Evolutionary conservation across 176 grass and related monocot genomes (phyloP).

Genomic region (Ensete glaucum): DNA sequence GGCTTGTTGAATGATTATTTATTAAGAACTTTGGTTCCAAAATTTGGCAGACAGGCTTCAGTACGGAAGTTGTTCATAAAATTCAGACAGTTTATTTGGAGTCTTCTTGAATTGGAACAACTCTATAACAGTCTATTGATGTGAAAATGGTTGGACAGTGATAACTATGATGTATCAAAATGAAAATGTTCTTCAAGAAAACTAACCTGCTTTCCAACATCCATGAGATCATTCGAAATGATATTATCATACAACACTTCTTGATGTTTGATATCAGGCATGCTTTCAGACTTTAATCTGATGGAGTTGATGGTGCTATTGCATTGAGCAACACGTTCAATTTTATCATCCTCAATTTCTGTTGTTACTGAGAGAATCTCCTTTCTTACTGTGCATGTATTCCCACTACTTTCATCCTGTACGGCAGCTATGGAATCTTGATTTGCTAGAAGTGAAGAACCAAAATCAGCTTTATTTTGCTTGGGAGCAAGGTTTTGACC

Average conservation of each 20-base stretch:
- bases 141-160: not conserved
- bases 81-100: not conserved
- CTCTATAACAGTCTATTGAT: not conserved
- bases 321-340: not conserved
- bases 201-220: slow-evolving; percentile 10
- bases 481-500: not conserved
- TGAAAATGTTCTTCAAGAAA: not conserved
- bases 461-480: not conserved
- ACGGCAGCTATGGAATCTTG: not conserved
- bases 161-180: not conserved
- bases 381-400: not conserved
- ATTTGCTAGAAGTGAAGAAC: not conserved
- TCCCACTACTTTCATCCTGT: not conserved
- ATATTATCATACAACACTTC: not conserved
- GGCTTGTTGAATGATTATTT: not conserved
- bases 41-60: not conserved
- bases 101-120: not conserved
- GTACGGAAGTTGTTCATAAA: not conserved
- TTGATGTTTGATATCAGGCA: not conserved
- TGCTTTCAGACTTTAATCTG: not conserved
- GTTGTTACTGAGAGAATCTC: not conserved
- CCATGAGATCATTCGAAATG: slow-evolving; percentile 8
- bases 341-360: not conserved
- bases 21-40: not conserved
- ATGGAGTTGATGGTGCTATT: not conserved